Conservation (phyloP, 2,329 filamentous ascomycete species). For the Juglanconis juglandina region DNA sequence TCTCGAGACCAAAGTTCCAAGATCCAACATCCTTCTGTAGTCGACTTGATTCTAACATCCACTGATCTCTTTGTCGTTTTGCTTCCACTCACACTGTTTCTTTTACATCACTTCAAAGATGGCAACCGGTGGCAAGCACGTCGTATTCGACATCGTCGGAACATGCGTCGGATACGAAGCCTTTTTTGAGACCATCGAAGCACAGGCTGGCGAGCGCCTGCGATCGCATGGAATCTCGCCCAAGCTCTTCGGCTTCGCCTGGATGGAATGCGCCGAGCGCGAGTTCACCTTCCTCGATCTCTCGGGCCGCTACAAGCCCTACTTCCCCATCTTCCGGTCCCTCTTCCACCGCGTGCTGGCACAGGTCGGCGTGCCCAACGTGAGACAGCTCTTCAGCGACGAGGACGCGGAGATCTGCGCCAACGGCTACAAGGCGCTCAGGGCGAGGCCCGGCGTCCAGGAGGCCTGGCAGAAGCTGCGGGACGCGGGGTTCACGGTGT, state of each 20-base stretch:
- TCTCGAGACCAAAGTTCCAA: not conserved
- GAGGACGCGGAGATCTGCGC: conserved; percentile 39
- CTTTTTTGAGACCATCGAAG: conserved; percentile 38
- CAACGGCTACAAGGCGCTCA: conserved; percentile 33
- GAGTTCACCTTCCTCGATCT: conserved; percentile 49
- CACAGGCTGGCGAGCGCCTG: conserved; percentile 39
- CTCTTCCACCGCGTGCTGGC: conserved; percentile 48
- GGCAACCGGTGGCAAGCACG: conserved; percentile 32
- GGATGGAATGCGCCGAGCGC: conserved; percentile 44
- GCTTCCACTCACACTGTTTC: no score
- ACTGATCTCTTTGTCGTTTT: not conserved
- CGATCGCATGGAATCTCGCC: conserved; percentile 35
- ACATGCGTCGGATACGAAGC: conserved; percentile 46
- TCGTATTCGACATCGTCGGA: conserved; percentile 51
- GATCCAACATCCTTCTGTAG: not conserved
- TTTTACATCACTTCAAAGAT: not conserved
- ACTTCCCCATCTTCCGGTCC: conserved; percentile 38
- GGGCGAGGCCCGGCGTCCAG: conserved; percentile 35
- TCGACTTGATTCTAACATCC: not conserved
- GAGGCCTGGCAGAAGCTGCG: conserved; percentile 42
- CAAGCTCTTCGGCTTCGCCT: conserved; percentile 41
- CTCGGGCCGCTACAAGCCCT: conserved; percentile 39
- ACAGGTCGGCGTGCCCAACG: conserved; percentile 40
- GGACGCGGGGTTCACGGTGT: conserved; percentile 46
- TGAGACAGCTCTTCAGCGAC: conserved; percentile 37